phyloP scores from a whole-genome alignment of 495 filamentous ascomycete genomes.

The Talaromyces borbonicus region DNA sequence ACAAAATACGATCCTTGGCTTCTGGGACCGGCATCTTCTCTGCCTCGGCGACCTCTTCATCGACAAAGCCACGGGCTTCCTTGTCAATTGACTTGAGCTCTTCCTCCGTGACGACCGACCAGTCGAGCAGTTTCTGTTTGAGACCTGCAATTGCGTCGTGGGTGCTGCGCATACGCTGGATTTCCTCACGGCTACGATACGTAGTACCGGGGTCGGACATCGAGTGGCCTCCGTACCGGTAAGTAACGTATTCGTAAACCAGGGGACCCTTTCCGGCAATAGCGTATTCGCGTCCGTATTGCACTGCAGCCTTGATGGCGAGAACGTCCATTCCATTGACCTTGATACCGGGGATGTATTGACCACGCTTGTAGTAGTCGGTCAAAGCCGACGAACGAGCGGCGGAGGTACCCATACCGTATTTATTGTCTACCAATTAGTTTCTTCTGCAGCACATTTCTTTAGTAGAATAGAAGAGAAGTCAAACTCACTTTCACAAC shows the following conservation, averaged over 20 bases:
- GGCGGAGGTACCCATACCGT: slow-evolving; percentile 98
- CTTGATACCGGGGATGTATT: slow-evolving; percentile 98
- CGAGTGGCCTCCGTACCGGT: slow-evolving; percentile 97
- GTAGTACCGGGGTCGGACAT: slow-evolving; percentile 99
- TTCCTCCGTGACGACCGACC: slow-evolving; percentile 86
- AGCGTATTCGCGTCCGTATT: slow-evolving; percentile 84
- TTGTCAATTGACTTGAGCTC: slow-evolving; percentile 95
- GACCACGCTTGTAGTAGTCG: slow-evolving; percentile 99
- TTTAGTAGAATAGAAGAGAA: neutral
- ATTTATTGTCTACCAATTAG: slow-evolving; percentile 82
- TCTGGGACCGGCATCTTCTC: slow-evolving; percentile 81
- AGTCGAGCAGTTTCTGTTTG: slow-evolving; percentile 95
- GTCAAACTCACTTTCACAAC: slow-evolving; percentile 79
- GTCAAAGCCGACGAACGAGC: slow-evolving; percentile 88
- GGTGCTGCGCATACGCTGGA: slow-evolving; percentile 97
- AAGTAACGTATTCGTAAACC: slow-evolving; percentile 97
- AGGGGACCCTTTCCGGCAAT: slow-evolving; percentile 75
- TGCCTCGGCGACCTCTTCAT: slow-evolving; percentile 81
- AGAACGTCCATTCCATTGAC: slow-evolving; percentile 99
- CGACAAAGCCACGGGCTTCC: slow-evolving; percentile 71
- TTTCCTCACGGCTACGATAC: slow-evolving; percentile 97
- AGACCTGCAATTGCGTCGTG: slow-evolving; percentile 97
- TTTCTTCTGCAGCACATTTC: slow-evolving; percentile 8
- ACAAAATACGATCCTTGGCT: slow-evolving; percentile 65
- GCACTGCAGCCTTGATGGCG: slow-evolving; percentile 89